Conservation (phyloP, 1,284 basidiomycete species). For the Inonotus obliquus region DNA sequence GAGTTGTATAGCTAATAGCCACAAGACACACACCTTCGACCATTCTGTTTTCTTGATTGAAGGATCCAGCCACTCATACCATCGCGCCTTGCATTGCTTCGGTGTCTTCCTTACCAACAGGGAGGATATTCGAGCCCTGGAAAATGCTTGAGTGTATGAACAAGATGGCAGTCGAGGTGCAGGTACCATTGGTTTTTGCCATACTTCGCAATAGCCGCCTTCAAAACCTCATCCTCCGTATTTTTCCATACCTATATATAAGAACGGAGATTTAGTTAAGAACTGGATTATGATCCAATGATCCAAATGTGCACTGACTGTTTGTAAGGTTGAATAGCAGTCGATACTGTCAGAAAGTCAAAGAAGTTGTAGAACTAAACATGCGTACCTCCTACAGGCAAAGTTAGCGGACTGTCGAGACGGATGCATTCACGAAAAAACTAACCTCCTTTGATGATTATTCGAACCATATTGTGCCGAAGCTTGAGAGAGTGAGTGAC, state of each 20-base stretch:
- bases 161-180: neutral
- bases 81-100: slow-evolving; percentile 98
- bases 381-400: slow-evolving; percentile 17
- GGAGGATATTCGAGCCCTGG: slow-evolving; percentile 96
- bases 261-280: slow-evolving; percentile 16
- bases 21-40: slow-evolving; percentile 72
- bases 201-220: slow-evolving; percentile 96
- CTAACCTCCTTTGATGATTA: slow-evolving; percentile 90
- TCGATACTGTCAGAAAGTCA: slow-evolving; percentile 1
- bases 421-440: slow-evolving; percentile 20
- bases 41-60: slow-evolving; percentile 99
- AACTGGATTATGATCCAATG: slow-evolving; percentile 27
- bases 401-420: neutral
- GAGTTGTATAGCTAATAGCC: neutral
- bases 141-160: slow-evolving; percentile 11
- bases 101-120: slow-evolving; percentile 97
- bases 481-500: neutral
- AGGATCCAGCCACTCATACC: slow-evolving; percentile 99
- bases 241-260: slow-evolving; percentile 44
- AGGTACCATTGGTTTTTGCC: slow-evolving; percentile 92
- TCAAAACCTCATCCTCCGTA: slow-evolving; percentile 96
- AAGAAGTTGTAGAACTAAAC: neutral
- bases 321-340: neutral
- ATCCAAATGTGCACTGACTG: slow-evolving; percentile 4
- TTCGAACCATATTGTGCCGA: slow-evolving; percentile 62